Conservation (phyloP, 2,329 filamentous ascomycete species). For the Cytospora paraplurivora region DNA sequence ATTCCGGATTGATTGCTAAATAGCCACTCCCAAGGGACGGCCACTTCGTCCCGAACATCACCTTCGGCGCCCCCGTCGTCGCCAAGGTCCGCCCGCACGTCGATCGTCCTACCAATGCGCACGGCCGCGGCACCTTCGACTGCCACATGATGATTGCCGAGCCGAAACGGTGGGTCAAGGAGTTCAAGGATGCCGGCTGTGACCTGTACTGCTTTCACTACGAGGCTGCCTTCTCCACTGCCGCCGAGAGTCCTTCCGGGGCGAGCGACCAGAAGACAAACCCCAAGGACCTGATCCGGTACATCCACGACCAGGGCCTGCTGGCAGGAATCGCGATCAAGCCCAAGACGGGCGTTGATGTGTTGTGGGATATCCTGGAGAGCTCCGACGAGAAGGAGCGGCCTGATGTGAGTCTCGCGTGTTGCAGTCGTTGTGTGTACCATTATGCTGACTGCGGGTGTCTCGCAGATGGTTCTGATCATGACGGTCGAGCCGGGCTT, state of each 20-base stretch:
- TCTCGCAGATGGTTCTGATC: conserved; percentile 84
- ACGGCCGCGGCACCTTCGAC: conserved; percentile 91
- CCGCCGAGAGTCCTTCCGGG: conserved; percentile 76
- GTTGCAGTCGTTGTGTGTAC: not conserved
- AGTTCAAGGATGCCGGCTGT: conserved; percentile 91
- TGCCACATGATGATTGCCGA: conserved; percentile 99
- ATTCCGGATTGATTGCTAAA: conserved; percentile 1
- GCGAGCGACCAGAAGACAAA: conserved; percentile 71
- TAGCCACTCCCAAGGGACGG: conserved; percentile 70
- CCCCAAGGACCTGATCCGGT: conserved; percentile 82
- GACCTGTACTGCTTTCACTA: conserved; percentile 99
- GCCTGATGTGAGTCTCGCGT: conserved; percentile 74
- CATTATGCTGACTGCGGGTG: conserved; percentile 11
- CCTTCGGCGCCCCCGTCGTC: conserved; percentile 92
- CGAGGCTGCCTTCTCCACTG: conserved; percentile 88
- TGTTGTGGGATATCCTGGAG: conserved; percentile 88
- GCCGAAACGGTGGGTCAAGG: conserved; percentile 98
- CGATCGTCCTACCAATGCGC: conserved; percentile 66
- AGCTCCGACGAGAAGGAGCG: conserved; percentile 70
- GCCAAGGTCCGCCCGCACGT: conserved; percentile 91
- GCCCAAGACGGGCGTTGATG: conserved; percentile 85
- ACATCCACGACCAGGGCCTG: conserved; percentile 87
- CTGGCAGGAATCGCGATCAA: conserved; percentile 95
- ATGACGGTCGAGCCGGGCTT: conserved; percentile 99
- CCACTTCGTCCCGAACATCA: conserved; percentile 98